phyloP scores from a whole-genome alignment of 1,139 yeast genomes.

The Suhomyces anneliseae region DNA sequence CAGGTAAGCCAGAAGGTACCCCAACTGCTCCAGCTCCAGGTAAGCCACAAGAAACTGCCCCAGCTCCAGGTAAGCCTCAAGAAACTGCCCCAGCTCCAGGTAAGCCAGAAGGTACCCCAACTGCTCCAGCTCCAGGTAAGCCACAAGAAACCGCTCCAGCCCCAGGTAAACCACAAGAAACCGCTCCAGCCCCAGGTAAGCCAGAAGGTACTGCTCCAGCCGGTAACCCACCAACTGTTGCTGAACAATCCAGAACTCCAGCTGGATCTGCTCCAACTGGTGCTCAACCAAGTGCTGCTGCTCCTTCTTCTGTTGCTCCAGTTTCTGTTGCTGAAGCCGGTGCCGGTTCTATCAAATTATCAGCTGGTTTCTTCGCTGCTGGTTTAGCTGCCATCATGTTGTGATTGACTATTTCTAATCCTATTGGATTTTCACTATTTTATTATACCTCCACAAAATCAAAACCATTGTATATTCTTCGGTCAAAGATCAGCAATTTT shows the following conservation, averaged over 20 bases:
- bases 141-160: slow-evolving; percentile 1
- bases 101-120: background rate
- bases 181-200: slow-evolving; percentile 1
- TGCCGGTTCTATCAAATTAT: slow-evolving; percentile 9
- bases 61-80: background rate
- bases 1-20: background rate
- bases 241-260: slow-evolving; percentile 2
- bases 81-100: background rate
- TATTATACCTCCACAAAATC: background rate
- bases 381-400: slow-evolving; percentile 13
- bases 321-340: slow-evolving; percentile 7
- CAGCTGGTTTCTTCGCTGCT: slow-evolving; percentile 10
- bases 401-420: slow-evolving; percentile 3
- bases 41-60: background rate
- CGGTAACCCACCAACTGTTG: background rate
- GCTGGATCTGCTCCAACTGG: slow-evolving; percentile 3
- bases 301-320: slow-evolving; percentile 3
- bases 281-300: slow-evolving; percentile 1
- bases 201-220: background rate
- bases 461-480: slow-evolving; percentile 1
- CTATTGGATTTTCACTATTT: background rate
- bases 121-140: background rate
- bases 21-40: slow-evolving; percentile 1
- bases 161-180: background rate
- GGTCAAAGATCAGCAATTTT: background rate